phyloP scores from a whole-genome alignment of 2,329 filamentous ascomycete genomes.

The Cladophialophora immunda region DNA sequence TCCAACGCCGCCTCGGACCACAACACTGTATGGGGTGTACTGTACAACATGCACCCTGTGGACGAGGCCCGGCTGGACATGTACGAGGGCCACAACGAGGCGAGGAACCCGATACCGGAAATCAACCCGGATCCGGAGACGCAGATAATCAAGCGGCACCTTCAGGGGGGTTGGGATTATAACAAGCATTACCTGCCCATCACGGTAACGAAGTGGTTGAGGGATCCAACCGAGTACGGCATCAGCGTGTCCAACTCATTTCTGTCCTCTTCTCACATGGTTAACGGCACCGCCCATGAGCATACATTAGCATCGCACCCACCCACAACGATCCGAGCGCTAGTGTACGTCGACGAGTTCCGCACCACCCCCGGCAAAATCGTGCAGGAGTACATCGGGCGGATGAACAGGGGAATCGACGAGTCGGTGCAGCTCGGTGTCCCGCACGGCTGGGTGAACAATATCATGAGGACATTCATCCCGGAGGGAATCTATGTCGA shows the following conservation, averaged over 20 bases:
- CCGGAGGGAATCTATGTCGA: constrained; percentile 40
- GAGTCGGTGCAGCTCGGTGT: constrained; percentile 49
- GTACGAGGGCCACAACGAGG: constrained; percentile 47
- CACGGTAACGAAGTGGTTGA: constrained; percentile 38
- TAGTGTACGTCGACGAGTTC: constrained; percentile 55
- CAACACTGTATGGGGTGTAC: constrained; percentile 48
- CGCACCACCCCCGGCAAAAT: constrained; percentile 46
- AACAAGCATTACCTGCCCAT: constrained; percentile 42
- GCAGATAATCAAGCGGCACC: constrained; percentile 32
- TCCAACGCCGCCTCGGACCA: constrained; percentile 28
- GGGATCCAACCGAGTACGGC: constrained; percentile 34
- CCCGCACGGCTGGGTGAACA: constrained; percentile 45
- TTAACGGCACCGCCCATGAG: neutral
- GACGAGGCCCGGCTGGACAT: constrained; percentile 51
- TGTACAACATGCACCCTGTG: constrained; percentile 51
- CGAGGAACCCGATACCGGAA: constrained; percentile 32
- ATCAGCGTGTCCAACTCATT: constrained; percentile 24
- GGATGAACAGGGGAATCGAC: constrained; percentile 54
- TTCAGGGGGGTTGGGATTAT: constrained; percentile 41
- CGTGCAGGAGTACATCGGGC: constrained; percentile 50
- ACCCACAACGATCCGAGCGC: constrained; percentile 40
- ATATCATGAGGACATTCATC: constrained; percentile 51
- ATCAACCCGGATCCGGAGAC: constrained; percentile 33
- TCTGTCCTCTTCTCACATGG: constrained; percentile 2
- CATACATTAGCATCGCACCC: neutral